These are phyloP conservation scores for Laetiporus sulphureus DNA, from an alignment of 1,284 basidiomycete species.

Conservation along the genomic window DNA sequence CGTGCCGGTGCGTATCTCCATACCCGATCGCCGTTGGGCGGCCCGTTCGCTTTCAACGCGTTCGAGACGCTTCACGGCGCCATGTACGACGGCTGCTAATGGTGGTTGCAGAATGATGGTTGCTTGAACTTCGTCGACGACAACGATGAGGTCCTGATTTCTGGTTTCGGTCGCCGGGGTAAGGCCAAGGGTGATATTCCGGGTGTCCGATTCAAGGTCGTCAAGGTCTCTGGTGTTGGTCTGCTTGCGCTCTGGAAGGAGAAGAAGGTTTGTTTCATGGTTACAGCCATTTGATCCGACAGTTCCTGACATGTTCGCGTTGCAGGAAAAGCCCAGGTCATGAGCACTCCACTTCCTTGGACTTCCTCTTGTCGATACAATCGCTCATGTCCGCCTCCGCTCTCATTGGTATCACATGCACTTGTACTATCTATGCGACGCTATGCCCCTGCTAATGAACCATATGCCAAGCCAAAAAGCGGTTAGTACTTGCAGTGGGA, in stretches of 20 bases:
- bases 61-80: too few relatives aligned
- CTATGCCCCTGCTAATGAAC: slow-evolving; percentile 34
- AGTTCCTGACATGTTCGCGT: slow-evolving; percentile 1
- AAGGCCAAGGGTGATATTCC: slow-evolving; percentile 99
- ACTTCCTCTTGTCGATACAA: slow-evolving; percentile 5
- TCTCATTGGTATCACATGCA: slow-evolving; percentile 10
- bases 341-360: slow-evolving; percentile 34
- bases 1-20: slow-evolving; percentile 41
- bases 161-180: slow-evolving; percentile 99
- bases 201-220: slow-evolving; percentile 98
- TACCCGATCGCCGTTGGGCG: too few relatives aligned
- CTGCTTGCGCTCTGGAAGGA: slow-evolving; percentile 97
- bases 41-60: too few relatives aligned
- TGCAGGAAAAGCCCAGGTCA: slow-evolving; percentile 86
- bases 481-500: too few relatives aligned
- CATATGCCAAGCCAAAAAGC: slow-evolving; percentile 13
- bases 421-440: slow-evolving; percentile 25
- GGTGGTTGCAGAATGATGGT: slow-evolving; percentile 92
- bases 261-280: slow-evolving; percentile 74
- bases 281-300: slow-evolving; percentile 1
- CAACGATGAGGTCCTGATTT: slow-evolving; percentile 99
- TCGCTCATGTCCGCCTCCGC: slow-evolving; percentile 1
- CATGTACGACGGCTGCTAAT: too few relatives aligned
- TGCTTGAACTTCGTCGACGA: slow-evolving; percentile 98
- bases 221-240: slow-evolving; percentile 99